phyloP scores from a whole-genome alignment of 805 yeast species.

The Candida coquimbonensis region DNA sequence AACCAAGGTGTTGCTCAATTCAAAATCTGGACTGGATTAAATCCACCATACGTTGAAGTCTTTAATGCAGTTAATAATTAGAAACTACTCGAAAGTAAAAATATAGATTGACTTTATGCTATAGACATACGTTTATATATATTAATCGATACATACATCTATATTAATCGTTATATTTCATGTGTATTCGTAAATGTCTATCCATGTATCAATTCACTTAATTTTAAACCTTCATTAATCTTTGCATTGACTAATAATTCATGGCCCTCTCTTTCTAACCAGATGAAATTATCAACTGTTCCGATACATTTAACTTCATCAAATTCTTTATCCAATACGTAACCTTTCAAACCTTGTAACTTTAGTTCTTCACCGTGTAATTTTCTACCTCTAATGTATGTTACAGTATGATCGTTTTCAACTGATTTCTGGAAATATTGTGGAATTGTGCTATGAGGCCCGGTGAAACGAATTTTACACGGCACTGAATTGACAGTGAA shows the following conservation, averaged over 20 bases:
- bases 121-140: too few relatives aligned
- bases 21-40: slow-evolving; percentile 60
- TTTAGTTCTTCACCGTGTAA: slow-evolving; percentile 22
- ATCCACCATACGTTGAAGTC: slow-evolving; percentile 56
- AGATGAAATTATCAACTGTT: slow-evolving; percentile 11
- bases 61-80: slow-evolving; percentile 46
- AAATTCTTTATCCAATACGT: slow-evolving; percentile 16
- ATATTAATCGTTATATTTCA: neutral
- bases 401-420: slow-evolving; percentile 10
- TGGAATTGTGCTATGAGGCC: slow-evolving; percentile 11
- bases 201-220: slow-evolving; percentile 20
- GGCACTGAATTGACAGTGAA: slow-evolving; percentile 20
- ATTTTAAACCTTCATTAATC: slow-evolving; percentile 23
- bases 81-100: neutral
- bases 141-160: neutral
- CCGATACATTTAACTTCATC: slow-evolving; percentile 16
- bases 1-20: slow-evolving; percentile 92
- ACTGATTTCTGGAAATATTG: slow-evolving; percentile 13
- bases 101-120: neutral
- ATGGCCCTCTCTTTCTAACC: slow-evolving; percentile 35
- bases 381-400: slow-evolving; percentile 31
- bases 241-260: slow-evolving; percentile 20
- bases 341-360: slow-evolving; percentile 8
- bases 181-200: neutral
- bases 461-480: slow-evolving; percentile 20